Evolutionary conservation across 2,329 filamentous ascomycete genomes (phyloP).

Genomic region (Hawksworthiomyces lignivorus): DNA sequence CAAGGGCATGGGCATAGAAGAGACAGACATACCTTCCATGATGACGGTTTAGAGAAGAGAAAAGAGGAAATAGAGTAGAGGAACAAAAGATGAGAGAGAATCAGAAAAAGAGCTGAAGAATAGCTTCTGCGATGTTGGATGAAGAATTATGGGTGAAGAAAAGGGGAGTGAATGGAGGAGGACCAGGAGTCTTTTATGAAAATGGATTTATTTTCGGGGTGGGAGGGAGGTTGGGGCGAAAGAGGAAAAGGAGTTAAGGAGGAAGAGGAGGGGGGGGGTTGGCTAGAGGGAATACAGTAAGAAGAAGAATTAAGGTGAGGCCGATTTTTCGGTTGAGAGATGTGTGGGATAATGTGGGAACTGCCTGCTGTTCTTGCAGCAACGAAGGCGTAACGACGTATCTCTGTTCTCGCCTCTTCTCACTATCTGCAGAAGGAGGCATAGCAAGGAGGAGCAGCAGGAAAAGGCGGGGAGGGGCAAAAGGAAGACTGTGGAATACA

Average conservation of each 20-base stretch:
- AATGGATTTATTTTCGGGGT: slow-evolving; percentile 1
- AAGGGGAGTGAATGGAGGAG: slow-evolving; percentile 23
- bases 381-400: no score
- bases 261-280: background rate
- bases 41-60: slow-evolving; percentile 36
- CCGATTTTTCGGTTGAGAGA: slow-evolving; percentile 13
- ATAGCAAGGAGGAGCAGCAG: background rate
- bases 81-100: slow-evolving; percentile 19
- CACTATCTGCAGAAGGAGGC: no score
- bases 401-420: no score
- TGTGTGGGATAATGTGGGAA: slow-evolving; percentile 1
- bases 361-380: background rate
- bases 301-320: slow-evolving; percentile 6
- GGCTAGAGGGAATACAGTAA: slow-evolving; percentile 1
- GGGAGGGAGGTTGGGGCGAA: slow-evolving; percentile 15
- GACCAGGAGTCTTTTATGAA: slow-evolving; percentile 20
- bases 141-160: slow-evolving; percentile 15
- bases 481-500: no score
- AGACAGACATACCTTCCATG: slow-evolving; percentile 42
- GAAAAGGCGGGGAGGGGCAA: slow-evolving; percentile 11
- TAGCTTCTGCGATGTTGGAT: slow-evolving; percentile 25
- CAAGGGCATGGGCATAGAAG: background rate
- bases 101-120: slow-evolving; percentile 27
- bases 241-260: background rate
- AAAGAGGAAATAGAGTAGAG: slow-evolving; percentile 21